Conservation (phyloP, 352 stramenopile genomes). For the Discostella stelligera region DNA sequence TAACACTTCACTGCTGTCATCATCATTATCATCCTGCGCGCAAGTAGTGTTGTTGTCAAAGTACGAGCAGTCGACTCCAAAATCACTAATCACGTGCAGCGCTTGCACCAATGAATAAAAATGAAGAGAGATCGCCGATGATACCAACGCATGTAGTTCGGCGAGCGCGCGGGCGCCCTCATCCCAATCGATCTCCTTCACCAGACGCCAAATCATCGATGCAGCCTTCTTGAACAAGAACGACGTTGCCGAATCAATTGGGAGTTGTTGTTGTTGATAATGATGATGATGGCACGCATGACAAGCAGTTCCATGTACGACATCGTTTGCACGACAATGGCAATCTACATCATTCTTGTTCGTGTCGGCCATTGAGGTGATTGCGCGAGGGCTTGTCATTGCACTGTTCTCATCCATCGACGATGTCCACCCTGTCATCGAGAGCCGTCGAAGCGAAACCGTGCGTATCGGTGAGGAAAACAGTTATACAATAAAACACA, state of each 20-base stretch:
- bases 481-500: background rate
- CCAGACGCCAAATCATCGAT: background rate
- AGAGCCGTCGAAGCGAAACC: background rate
- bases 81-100: background rate
- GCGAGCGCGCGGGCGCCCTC: background rate
- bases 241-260: background rate
- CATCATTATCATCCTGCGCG: background rate
- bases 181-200: background rate
- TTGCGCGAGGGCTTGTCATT: background rate
- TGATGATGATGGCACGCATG: background rate
- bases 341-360: background rate
- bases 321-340: background rate
- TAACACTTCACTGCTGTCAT: background rate
- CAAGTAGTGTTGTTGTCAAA: background rate
- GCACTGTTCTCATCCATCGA: background rate
- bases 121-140: background rate
- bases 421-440: background rate
- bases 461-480: background rate
- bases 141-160: background rate
- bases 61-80: background rate
- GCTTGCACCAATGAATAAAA: background rate
- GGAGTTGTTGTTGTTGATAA: background rate
- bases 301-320: background rate
- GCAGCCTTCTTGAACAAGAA: slow-evolving; percentile 4
- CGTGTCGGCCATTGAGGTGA: background rate